Conservation (phyloP, 2,329 filamentous ascomycete genomes). For the Lasiodiplodia theobromae region DNA sequence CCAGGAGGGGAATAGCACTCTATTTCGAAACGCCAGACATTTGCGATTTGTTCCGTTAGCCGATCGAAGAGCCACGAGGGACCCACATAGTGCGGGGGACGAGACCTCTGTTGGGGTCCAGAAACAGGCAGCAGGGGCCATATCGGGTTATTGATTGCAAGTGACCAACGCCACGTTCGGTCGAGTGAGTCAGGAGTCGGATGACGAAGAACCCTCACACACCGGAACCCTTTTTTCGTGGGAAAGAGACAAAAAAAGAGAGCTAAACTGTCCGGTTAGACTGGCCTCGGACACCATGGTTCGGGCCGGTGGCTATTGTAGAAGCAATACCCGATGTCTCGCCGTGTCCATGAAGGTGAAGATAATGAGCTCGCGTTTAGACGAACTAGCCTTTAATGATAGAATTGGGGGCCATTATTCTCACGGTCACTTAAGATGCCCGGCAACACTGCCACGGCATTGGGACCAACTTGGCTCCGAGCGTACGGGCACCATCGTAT, state of each 20-base stretch:
- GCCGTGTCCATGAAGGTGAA: not conserved
- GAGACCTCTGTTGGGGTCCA: slow-evolving; percentile 6
- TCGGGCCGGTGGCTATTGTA: not conserved
- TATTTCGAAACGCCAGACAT: slow-evolving; percentile 3
- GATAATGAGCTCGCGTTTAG: not conserved
- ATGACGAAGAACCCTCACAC: not conserved
- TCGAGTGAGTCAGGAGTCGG: not conserved
- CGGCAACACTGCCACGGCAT: not conserved
- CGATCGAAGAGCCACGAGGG: slow-evolving; percentile 1
- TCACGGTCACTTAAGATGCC: not conserved
- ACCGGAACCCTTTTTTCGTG: not conserved
- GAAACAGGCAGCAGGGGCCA: not conserved
- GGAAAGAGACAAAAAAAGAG: not conserved
- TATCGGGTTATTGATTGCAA: not conserved
- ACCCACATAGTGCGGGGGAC: slow-evolving; percentile 3
- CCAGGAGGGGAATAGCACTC: not conserved
- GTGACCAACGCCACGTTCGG: not conserved
- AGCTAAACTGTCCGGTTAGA: not conserved
- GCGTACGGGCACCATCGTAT: not conserved
- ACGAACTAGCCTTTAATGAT: not conserved
- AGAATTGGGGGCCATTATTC: not conserved
- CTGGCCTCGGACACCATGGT: not conserved
- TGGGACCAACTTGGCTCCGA: not conserved
- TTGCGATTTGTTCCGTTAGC: not conserved
- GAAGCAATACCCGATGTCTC: not conserved